These are phyloP conservation scores for Tetragonia tetragonoides DNA, from an alignment of 148 eudicot species.

Conservation along the genomic window DNA sequence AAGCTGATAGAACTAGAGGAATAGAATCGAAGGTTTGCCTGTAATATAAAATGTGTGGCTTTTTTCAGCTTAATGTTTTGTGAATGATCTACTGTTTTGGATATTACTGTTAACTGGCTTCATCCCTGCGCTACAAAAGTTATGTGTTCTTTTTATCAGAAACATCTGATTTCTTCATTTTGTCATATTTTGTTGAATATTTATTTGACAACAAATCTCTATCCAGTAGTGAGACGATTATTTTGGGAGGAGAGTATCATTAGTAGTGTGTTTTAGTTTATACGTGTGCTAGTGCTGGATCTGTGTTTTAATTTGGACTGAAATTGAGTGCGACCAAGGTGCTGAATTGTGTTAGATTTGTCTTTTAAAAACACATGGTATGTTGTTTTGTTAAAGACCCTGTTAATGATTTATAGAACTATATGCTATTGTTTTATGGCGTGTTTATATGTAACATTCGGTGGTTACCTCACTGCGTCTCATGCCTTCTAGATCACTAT, in stretches of 20 bases:
- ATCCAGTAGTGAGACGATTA: not conserved
- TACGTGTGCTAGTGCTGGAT: not conserved
- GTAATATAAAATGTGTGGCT: too few species aligned
- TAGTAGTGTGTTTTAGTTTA: not conserved
- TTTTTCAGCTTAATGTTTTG: too few species aligned
- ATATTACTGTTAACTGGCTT: too few species aligned
- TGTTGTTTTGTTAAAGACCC: not conserved
- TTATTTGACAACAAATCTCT: not conserved
- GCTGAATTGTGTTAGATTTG: not conserved
- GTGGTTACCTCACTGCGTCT: not conserved
- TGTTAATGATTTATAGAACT: too few species aligned
- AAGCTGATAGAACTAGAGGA: not conserved
- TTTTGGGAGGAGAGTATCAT: not conserved
- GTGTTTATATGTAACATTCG: too few species aligned
- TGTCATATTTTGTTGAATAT: not conserved
- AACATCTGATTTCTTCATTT: not conserved
- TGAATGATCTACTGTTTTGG: too few species aligned
- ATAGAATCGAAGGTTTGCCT: not conserved
- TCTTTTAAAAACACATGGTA: not conserved
- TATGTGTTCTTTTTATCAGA: not conserved
- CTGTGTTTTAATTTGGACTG: not conserved
- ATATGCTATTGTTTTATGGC: too few species aligned
- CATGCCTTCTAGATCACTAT: not conserved
- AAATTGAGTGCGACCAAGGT: too few species aligned
- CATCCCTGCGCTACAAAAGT: not conserved